Percentiles rank a stretch among this genome's conserved stretches.
Conservation (phyloP, 2,329 filamentous ascomycete genomes). For the Hypoxylon sp. region DNA sequence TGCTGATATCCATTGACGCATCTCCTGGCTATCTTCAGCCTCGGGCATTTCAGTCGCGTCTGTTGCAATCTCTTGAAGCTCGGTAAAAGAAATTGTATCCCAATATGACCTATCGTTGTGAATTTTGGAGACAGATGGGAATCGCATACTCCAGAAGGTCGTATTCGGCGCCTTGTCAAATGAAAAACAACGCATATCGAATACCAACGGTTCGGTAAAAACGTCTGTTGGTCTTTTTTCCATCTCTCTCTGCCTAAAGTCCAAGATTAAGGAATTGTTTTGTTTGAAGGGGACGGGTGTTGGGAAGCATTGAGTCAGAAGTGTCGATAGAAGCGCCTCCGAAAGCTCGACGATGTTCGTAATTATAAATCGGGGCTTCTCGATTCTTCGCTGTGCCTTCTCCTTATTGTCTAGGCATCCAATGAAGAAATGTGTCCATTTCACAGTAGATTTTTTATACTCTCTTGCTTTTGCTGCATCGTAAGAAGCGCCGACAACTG, state of each 20-base stretch:
- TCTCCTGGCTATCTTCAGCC: constrained; percentile 72
- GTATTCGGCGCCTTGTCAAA: constrained; percentile 81
- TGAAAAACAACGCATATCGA: constrained; percentile 84
- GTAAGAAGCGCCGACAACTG: constrained; percentile 81
- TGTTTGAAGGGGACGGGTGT: constrained; percentile 57
- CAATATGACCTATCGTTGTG: constrained; percentile 80
- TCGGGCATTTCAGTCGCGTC: constrained; percentile 66
- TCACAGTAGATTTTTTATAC: constrained; percentile 67
- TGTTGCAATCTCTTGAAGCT: constrained; percentile 77
- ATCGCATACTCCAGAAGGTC: constrained; percentile 80
- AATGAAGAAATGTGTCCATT: constrained; percentile 86
- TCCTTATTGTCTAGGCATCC: constrained; percentile 81
- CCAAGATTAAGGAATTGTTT: constrained; percentile 61
- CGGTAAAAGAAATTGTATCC: constrained; percentile 77
- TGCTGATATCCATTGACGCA: constrained; percentile 71
- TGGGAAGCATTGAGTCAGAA: constrained; percentile 65
- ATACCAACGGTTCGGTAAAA: constrained; percentile 80
- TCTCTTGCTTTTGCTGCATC: constrained; percentile 73
- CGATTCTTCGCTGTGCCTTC: constrained; percentile 65
- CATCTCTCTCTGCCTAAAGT: constrained; percentile 62
- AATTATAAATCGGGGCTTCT: constrained; percentile 74
- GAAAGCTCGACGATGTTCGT: constrained; percentile 75
- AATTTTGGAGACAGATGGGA: constrained; percentile 81
- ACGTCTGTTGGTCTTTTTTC: constrained; percentile 63
- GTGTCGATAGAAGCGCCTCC: constrained; percentile 63